Evolutionary conservation across 2,329 filamentous ascomycete species (phyloP).

Genomic region (Chrysosporium queenslandicum): DNA sequence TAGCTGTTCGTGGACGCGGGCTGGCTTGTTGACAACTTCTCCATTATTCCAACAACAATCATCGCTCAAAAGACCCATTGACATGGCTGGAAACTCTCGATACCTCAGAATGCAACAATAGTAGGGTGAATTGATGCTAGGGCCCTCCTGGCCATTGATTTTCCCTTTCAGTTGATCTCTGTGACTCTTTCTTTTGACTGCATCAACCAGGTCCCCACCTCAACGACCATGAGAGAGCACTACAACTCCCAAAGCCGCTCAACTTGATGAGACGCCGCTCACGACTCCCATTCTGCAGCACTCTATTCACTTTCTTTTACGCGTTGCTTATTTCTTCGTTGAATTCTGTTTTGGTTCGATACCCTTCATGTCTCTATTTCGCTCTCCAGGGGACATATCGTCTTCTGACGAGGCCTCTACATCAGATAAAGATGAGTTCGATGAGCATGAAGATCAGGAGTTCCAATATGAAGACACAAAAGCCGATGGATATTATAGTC

Average conservation of each 20-base stretch:
- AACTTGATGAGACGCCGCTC: neutral
- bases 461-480: neutral
- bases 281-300: neutral
- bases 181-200: neutral
- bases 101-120: neutral
- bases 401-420: slow-evolving; percentile 29
- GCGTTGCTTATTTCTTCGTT: neutral
- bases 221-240: neutral
- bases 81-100: neutral
- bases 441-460: slow-evolving; percentile 7
- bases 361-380: slow-evolving; percentile 32
- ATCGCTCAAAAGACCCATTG: neutral
- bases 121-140: neutral
- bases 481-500: neutral
- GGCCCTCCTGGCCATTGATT: neutral
- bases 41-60: neutral
- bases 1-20: neutral
- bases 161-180: neutral
- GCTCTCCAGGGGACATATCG: slow-evolving; percentile 30
- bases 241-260: neutral
- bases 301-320: neutral
- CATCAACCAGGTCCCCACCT: neutral
- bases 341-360: neutral
- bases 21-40: neutral
- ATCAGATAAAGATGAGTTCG: slow-evolving; percentile 21